These are phyloP conservation scores for Alternaria alternata DNA, from an alignment of 2,329 filamentous ascomycete species.

Conservation along the genomic window DNA sequence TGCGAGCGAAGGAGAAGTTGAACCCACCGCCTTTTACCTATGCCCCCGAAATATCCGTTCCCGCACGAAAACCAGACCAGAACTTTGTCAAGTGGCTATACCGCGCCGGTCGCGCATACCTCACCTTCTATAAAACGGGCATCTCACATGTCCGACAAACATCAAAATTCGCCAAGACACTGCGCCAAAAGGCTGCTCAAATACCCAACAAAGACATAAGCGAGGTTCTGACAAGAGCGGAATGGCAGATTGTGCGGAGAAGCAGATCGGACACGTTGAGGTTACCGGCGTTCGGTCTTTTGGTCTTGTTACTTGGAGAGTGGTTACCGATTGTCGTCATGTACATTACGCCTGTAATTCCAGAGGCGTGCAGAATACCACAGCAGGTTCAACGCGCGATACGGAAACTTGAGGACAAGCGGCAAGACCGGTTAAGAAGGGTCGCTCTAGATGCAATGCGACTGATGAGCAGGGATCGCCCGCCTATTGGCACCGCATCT, in stretches of 20 bases:
- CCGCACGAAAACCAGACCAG: slow-evolving; percentile 59
- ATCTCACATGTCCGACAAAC: slow-evolving; percentile 78
- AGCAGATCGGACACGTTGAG: slow-evolving; percentile 77
- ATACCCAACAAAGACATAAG: slow-evolving; percentile 4
- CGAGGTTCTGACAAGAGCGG: slow-evolving; percentile 64
- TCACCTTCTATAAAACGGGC: slow-evolving; percentile 87
- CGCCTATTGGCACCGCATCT: neutral
- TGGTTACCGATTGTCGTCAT: slow-evolving; percentile 83
- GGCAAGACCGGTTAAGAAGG: slow-evolving; percentile 25
- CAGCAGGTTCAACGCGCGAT: slow-evolving; percentile 71
- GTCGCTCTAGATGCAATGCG: slow-evolving; percentile 27
- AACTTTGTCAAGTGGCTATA: slow-evolving; percentile 64
- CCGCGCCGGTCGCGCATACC: slow-evolving; percentile 75
- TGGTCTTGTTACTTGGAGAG: slow-evolving; percentile 83
- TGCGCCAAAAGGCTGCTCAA: slow-evolving; percentile 52
- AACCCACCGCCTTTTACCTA: slow-evolving; percentile 79
- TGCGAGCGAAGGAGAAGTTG: slow-evolving; percentile 49
- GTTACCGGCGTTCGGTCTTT: slow-evolving; percentile 77
- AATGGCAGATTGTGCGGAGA: slow-evolving; percentile 75
- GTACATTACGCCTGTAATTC: slow-evolving; percentile 74
- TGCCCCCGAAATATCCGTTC: slow-evolving; percentile 73
- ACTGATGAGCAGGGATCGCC: slow-evolving; percentile 24
- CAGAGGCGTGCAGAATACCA: slow-evolving; percentile 83
- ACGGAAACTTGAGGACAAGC: slow-evolving; percentile 57
- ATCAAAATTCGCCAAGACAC: slow-evolving; percentile 53